Conservation (phyloP, 352 stramenopile genomes). For the Phytophthora capsici region DNA sequence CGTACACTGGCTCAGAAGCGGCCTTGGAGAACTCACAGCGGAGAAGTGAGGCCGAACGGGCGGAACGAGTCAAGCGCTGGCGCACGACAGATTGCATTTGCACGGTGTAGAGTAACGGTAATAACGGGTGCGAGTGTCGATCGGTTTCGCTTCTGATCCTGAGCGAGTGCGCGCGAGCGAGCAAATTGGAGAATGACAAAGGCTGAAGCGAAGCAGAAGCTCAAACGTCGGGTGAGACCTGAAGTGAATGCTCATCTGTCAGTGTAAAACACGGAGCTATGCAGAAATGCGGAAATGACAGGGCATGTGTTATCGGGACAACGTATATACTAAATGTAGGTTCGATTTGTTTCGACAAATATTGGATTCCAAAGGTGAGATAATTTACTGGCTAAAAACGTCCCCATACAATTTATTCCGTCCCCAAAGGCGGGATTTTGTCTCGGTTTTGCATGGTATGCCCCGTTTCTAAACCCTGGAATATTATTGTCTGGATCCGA, state of each 20-base stretch:
- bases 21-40: conserved; percentile 34
- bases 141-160: conserved; percentile 9
- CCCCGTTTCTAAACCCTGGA: not conserved
- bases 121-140: not conserved
- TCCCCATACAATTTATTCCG: conserved; percentile 29
- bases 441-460: conserved; percentile 6
- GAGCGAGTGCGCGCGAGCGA: conserved; percentile 26
- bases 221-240: conserved; percentile 14
- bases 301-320: not conserved
- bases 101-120: not conserved
- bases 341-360: too few species aligned
- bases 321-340: not conserved
- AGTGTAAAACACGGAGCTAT: conserved; percentile 26
- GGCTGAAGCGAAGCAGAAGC: conserved; percentile 28
- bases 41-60: conserved; percentile 12
- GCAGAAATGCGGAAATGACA: not conserved
- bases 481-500: not conserved
- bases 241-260: conserved; percentile 33
- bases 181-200: conserved; percentile 40
- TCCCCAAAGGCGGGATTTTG: conserved; percentile 15
- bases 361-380: not conserved
- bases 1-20: conserved; percentile 39
- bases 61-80: conserved; percentile 22
- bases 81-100: conserved; percentile 41
- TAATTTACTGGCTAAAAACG: conserved; percentile 16